Evolutionary conservation across 257 asterid species (phyloP), one percentile per base, ranked within the genome.

Genomic region (Ilex aquifolium): DNA sequence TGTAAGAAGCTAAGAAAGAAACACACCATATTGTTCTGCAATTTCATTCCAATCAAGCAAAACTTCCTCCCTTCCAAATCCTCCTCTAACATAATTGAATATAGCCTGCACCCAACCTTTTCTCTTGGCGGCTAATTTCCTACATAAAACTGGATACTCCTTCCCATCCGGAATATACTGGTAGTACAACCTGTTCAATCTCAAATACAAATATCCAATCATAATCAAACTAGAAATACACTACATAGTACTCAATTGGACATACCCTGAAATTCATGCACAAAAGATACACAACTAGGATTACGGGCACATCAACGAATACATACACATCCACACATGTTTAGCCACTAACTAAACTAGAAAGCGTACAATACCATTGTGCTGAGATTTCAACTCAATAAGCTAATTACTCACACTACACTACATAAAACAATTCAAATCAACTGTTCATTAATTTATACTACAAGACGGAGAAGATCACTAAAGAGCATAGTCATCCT

Each of bases 31-130:
- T 68, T 74, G 75, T 72, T 89, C 91, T 2, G 96, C 94, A 61
- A 89, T 81, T 65, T 85, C 94, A 72, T 92, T 92, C 97, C 97
- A 92, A 71, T 92, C 95, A 15, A 89, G 97, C 79, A 92, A 74
- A 72, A 90, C 75, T 61, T 89, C 83, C 59, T 85, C 94, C 72
- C 64, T 46, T 32, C 62, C 72, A 64, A 50, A 64, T 74, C 75
- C 82, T 60, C 81, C 76, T 40, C 48, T 63, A 74, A 74, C 72
- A 76, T 68, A 73, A 67, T 59, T 71, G 59, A 81, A 71, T 30
- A 78, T 40, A 17, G 57, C 66, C 66, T 65, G 74, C 65, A 66
- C 62, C 95, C 86, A 89, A 67, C 82, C 79, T 62, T 72, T 73
- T 42, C 64, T 74, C 65, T 71, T 83, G 62, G 39, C 58, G 54